Evolutionary conservation across 257 asterid species (phyloP), one percentile per base, ranked within the genome.

Genomic region (Penstemon davidsonii): DNA sequence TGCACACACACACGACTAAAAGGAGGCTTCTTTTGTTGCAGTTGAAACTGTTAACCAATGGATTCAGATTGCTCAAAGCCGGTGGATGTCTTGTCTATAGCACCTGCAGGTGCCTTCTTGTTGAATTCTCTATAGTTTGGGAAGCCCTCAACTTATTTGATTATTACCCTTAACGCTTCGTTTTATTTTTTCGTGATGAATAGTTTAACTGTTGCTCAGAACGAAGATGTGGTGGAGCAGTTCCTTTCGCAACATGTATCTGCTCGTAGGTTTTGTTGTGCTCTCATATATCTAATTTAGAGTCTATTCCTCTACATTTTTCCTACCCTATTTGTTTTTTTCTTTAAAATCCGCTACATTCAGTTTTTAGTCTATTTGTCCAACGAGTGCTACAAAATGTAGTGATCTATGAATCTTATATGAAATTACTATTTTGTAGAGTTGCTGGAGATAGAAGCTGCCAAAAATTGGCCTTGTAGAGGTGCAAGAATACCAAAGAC

Each of bases 61-160:
- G 99, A 67, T 93, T 90, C 82, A 81, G 80, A 79, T 74, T 90
- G 80, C 92, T 90, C 55, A 90, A 83, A 86, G 89, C 67, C 53
- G 95, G 91, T 18, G 97, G 99, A 55, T 82, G 54, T 63, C 99
- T 93, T 70, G 95, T 93, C 78, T 93, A 93, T 74, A 93, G 99
- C 89, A 93, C 97, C 64, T 90, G 99, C 91, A 92, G 98, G 96
- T 89, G 39, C 62, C 65, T 13, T 43, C 58, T 66, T 62, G 7
- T 66, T 45, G 55, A 63, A 60, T 56, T 67, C 52, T 64, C 61
- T 54, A 38, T 71, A 25, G 41, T 42, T 65, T 58, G 38, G 46
- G 51, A 12, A 38, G 43, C 41, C 63, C 51, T 7, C 36, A 8
- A 25, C 46, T 66, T 50, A 41, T 56, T 36, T 60, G 15, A 0